Conservation (phyloP, 768 basidiomycete species). For the Lenzites betulinus region DNA sequence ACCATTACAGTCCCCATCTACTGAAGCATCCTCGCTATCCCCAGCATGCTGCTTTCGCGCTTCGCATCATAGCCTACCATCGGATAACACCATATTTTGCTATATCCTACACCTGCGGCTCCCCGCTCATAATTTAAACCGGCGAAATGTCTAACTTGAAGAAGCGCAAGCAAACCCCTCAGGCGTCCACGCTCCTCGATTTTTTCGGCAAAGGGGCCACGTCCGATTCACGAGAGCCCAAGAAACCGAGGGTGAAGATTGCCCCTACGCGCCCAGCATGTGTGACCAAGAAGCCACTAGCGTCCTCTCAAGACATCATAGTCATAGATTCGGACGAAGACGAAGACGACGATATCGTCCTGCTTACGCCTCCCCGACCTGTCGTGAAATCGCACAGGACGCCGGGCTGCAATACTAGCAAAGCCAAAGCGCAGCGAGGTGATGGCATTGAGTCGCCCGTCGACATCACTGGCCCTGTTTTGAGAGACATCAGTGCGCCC, state of each 20-base stretch:
- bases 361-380: neutral
- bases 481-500: slow-evolving; percentile 11
- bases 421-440: neutral
- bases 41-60: neutral
- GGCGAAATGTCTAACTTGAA: slow-evolving; percentile 24
- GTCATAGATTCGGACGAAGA: slow-evolving; percentile 35
- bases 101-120: neutral
- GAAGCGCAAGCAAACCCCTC: slow-evolving; percentile 34
- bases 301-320: slow-evolving; percentile 30
- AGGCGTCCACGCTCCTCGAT: slow-evolving; percentile 29
- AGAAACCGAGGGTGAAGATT: slow-evolving; percentile 21
- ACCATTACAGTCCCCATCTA: neutral
- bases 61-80: neutral
- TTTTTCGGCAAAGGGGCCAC: slow-evolving; percentile 26
- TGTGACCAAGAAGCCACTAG: neutral
- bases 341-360: slow-evolving; percentile 28
- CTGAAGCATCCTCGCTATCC: neutral
- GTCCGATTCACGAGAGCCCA: slow-evolving; percentile 2
- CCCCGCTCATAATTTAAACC: too few species aligned
- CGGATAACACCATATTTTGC: neutral
- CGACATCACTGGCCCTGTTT: neutral
- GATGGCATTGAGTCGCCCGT: neutral
- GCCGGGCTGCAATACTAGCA: neutral
- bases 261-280: neutral
- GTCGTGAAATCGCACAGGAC: neutral